Evolutionary conservation across 805 yeast species (phyloP).

Genomic region (Wickerhamiella australiensis): DNA sequence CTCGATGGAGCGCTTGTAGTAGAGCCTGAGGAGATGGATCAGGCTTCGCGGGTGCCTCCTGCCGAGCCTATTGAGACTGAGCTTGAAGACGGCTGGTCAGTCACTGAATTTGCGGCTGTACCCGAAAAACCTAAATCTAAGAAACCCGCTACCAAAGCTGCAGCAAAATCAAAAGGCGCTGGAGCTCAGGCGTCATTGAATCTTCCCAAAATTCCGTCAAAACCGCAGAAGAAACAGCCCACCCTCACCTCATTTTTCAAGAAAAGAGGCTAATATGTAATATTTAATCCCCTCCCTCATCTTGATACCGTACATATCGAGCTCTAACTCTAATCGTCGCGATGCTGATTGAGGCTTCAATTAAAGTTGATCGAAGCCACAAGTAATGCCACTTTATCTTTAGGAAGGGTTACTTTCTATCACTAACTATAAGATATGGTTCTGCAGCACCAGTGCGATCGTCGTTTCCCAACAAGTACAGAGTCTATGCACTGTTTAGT

Average conservation of each 20-base stretch:
- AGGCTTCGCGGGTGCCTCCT: background rate
- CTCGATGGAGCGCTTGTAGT: background rate
- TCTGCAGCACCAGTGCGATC: background rate
- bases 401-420: too few species aligned
- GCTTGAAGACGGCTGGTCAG: background rate
- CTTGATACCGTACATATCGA: too few species aligned
- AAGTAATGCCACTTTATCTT: background rate
- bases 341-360: too few species aligned
- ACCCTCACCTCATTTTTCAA: slow-evolving; percentile 11
- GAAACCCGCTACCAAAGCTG: background rate
- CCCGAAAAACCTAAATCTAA: background rate
- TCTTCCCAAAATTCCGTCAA: slow-evolving; percentile 5
- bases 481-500: too few species aligned
- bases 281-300: background rate
- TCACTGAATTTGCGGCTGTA: background rate
- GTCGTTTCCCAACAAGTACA: background rate
- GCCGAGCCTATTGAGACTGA: background rate
- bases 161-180: background rate
- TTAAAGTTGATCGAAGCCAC: too few species aligned
- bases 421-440: too few species aligned
- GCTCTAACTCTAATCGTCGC: too few species aligned
- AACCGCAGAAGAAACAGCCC: slow-evolving; percentile 6
- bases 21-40: background rate
- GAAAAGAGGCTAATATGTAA: background rate
- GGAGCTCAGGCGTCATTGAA: background rate